These are phyloP conservation scores for Tausonia pullulans DNA, from an alignment of 1,284 basidiomycete genomes.

Conservation along the genomic window DNA sequence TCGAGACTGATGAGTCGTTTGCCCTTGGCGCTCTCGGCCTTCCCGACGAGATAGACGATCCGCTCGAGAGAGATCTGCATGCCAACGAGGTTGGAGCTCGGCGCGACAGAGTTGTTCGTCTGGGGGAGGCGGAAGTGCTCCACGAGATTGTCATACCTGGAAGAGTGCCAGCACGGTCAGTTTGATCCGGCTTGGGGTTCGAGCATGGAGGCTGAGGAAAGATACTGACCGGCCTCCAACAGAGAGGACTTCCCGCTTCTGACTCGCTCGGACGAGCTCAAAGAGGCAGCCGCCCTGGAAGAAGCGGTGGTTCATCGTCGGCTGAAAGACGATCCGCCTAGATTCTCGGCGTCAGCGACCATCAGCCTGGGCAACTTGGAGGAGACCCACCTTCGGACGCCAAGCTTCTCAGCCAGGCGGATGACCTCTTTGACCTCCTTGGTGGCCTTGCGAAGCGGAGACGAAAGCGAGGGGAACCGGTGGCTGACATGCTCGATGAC, in stretches of 20 bases:
- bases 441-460: conserved; percentile 30
- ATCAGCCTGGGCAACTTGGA: conserved; percentile 14
- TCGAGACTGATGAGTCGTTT: conserved; percentile 35
- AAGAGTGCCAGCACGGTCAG: conserved; percentile 12
- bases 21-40: conserved; percentile 35
- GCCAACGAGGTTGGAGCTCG: conserved; percentile 39
- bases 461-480: conserved; percentile 21
- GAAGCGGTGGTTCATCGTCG: conserved; percentile 34
- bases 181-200: background rate
- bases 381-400: conserved; percentile 26
- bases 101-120: conserved; percentile 21
- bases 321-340: conserved; percentile 41
- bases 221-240: conserved; percentile 35
- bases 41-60: conserved; percentile 36
- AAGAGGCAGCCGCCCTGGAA: conserved; percentile 43
- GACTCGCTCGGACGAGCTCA: conserved; percentile 38
- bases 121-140: conserved; percentile 38
- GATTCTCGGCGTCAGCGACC: conserved; percentile 24
- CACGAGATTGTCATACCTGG: conserved; percentile 41
- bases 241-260: conserved; percentile 39
- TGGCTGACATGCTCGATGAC: conserved; percentile 24
- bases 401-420: conserved; percentile 35
- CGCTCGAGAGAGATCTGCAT: conserved; percentile 42
- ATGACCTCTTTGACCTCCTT: conserved; percentile 36
- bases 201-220: conserved; percentile 11